phyloP scores from a whole-genome alignment of 768 basidiomycete genomes.

The Tylopilus rubrobrunneus region DNA sequence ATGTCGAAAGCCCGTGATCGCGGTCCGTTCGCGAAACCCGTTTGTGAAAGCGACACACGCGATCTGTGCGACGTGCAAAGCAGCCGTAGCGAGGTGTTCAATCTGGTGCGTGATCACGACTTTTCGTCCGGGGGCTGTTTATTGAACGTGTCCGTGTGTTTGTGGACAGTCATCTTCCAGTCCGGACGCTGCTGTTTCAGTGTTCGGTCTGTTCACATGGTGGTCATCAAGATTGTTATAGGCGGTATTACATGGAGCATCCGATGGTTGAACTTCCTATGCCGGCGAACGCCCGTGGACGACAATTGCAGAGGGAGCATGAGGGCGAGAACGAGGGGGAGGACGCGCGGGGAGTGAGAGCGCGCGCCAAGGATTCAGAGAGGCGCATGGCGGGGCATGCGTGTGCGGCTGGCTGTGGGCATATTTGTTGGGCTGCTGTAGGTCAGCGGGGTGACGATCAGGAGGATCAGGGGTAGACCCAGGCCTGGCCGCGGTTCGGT shows the following conservation, averaged over 20 bases:
- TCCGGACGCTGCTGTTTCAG: constrained; percentile 64
- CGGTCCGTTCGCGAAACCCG: constrained; percentile 33
- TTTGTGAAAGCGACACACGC: constrained; percentile 43
- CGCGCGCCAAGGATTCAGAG: neutral
- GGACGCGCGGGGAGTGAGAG: constrained; percentile 4
- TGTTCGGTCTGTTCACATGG: constrained; percentile 79
- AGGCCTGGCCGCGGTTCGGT: neutral
- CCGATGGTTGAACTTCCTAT: constrained; percentile 47
- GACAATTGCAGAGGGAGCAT: constrained; percentile 18
- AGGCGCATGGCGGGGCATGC: constrained; percentile 44
- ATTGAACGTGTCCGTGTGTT: neutral
- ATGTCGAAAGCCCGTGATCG: constrained; percentile 59
- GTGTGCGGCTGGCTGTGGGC: constrained; percentile 81
- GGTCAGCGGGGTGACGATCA: constrained; percentile 3
- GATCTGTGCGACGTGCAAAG: constrained; percentile 55
- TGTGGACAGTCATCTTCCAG: constrained; percentile 63
- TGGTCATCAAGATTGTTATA: constrained; percentile 77
- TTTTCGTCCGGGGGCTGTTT: neutral
- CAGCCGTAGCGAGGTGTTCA: constrained; percentile 49
- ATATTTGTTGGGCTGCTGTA: constrained; percentile 68
- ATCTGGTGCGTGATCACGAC: constrained; percentile 57
- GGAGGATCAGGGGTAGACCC: neutral
- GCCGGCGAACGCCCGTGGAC: constrained; percentile 16
- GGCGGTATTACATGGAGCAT: constrained; percentile 57
- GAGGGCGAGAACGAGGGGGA: constrained; percentile 13